phyloP scores from a whole-genome alignment of 768 basidiomycete genomes.

The Butyriboletus loyo region DNA sequence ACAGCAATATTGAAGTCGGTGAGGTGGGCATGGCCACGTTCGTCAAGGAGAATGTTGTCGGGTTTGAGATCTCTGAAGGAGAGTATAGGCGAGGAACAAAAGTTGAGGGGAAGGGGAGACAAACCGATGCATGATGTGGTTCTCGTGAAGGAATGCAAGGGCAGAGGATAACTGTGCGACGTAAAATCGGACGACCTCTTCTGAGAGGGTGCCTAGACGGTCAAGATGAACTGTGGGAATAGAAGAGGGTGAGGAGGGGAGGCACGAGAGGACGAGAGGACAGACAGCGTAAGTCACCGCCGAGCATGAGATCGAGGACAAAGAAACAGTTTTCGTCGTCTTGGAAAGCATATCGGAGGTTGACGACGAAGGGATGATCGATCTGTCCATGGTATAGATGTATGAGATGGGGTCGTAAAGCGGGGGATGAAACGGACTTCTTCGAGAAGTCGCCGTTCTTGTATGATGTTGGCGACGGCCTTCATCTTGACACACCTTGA shows the following conservation, averaged over 20 bases:
- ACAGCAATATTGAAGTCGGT: slow-evolving; percentile 99
- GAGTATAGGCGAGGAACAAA: neutral
- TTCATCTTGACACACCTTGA: slow-evolving; percentile 98
- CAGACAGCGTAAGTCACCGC: slow-evolving; percentile 91
- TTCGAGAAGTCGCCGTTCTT: slow-evolving; percentile 91
- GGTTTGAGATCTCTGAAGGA: slow-evolving; percentile 84
- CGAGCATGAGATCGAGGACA: slow-evolving; percentile 95
- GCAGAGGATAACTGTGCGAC: slow-evolving; percentile 88
- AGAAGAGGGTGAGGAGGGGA: neutral
- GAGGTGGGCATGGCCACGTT: slow-evolving; percentile 91
- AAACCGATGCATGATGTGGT: slow-evolving; percentile 93
- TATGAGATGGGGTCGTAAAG: neutral
- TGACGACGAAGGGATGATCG: slow-evolving; percentile 94
- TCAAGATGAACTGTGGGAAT: slow-evolving; percentile 75
- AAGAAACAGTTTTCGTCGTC: slow-evolving; percentile 99
- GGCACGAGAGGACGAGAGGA: neutral
- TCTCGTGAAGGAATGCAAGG: slow-evolving; percentile 86
- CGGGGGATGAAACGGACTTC: slow-evolving; percentile 55
- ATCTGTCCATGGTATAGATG: slow-evolving; percentile 48
- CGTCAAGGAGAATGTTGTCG: slow-evolving; percentile 96
- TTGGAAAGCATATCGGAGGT: slow-evolving; percentile 94
- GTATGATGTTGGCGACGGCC: slow-evolving; percentile 95
- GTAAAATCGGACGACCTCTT: slow-evolving; percentile 83
- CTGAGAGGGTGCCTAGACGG: slow-evolving; percentile 67
- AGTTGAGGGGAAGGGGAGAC: slow-evolving; percentile 20